A percentile compares a stretch with the other conserved stretches of the same genome.
phyloP scores from a whole-genome alignment of 2,329 filamentous ascomycete species.

The Huntiella decipiens region DNA sequence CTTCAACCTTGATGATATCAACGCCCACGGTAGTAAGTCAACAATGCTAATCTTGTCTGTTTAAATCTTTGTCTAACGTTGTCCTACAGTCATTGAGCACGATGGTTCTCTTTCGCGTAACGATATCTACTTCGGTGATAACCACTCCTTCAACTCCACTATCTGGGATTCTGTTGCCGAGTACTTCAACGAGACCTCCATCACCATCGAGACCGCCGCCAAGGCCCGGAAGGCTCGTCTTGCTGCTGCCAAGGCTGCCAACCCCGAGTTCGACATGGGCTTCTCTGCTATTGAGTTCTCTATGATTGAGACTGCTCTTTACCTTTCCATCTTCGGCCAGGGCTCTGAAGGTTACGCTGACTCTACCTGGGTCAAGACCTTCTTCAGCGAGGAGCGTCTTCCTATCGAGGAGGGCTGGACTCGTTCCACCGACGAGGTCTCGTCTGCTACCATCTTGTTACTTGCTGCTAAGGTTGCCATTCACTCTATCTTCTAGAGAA shows the following conservation, averaged over 20 bases:
- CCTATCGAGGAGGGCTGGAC: conserved; percentile 9
- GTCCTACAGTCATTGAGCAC: conserved; percentile 18
- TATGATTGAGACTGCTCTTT: conserved; percentile 14
- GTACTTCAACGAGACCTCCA: conserved; percentile 13
- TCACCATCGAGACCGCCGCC: conserved; percentile 17
- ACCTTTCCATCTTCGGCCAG: conserved; percentile 14
- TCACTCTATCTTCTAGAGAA: conserved; percentile 2
- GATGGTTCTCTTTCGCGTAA: conserved; percentile 18
- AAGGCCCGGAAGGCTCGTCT: conserved; percentile 15
- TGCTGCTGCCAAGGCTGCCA: conserved; percentile 14
- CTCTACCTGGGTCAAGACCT: conserved; percentile 12
- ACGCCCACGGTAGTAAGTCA: conserved; percentile 13
- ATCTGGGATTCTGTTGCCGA: conserved; percentile 15
- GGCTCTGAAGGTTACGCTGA: conserved; percentile 12
- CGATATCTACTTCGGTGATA: conserved; percentile 17
- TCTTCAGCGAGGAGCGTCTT: conserved; percentile 12
- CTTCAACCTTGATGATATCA: conserved; percentile 17
- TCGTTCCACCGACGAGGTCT: background rate
- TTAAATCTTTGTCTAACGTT: background rate
- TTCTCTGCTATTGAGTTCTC: conserved; percentile 12
- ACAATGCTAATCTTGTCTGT: background rate
- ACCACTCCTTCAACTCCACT: conserved; percentile 16
- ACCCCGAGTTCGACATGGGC: conserved; percentile 14
- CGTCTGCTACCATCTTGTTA: background rate
- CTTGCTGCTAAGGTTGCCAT: conserved; percentile 1